A percentile compares a stretch with the other conserved stretches of the same genome.
Conservation (phyloP, 306 rosid genomes). For the Malus orientalis region DNA sequence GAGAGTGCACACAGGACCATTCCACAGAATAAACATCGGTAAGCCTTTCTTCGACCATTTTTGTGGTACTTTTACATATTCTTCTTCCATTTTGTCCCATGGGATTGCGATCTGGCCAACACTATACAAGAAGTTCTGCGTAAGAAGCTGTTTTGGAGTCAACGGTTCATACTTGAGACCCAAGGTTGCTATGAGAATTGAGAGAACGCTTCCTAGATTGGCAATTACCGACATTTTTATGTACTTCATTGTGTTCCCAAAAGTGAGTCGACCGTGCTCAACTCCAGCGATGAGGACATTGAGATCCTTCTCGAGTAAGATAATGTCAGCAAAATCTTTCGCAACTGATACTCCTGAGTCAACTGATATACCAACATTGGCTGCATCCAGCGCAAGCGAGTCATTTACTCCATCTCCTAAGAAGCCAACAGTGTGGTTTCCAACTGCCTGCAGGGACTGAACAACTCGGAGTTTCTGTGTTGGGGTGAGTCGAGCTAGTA, state of each 20-base stretch:
- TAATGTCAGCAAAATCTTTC: constrained; percentile 76
- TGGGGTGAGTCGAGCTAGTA: constrained; percentile 78
- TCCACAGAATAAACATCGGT: constrained; percentile 68
- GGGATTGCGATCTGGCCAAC: constrained; percentile 67
- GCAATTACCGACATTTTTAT: constrained; percentile 74
- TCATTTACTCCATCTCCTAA: constrained; percentile 76
- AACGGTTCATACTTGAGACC: constrained; percentile 53
- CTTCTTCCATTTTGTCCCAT: constrained; percentile 67
- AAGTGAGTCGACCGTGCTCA: constrained; percentile 69
- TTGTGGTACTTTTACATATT: constrained; percentile 50
- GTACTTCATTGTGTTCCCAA: constrained; percentile 85
- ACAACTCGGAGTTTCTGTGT: constrained; percentile 72
- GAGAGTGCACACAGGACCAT: constrained; percentile 66
- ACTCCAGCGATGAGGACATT: constrained; percentile 77
- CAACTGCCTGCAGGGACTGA: constrained; percentile 61
- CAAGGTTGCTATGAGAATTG: constrained; percentile 60
- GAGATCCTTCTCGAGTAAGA: constrained; percentile 75
- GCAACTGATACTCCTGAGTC: constrained; percentile 81
- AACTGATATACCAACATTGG: constrained; percentile 73
- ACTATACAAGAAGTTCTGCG: constrained; percentile 68
- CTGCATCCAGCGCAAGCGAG: constrained; percentile 75
- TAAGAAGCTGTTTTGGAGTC: constrained; percentile 61
- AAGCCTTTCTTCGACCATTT: constrained; percentile 51
- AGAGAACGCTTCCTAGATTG: constrained; percentile 61
- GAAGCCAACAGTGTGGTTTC: constrained; percentile 67